These are phyloP conservation scores for Penicillium nordicum DNA, from an alignment of 2,329 filamentous ascomycete species.

Conservation along the genomic window DNA sequence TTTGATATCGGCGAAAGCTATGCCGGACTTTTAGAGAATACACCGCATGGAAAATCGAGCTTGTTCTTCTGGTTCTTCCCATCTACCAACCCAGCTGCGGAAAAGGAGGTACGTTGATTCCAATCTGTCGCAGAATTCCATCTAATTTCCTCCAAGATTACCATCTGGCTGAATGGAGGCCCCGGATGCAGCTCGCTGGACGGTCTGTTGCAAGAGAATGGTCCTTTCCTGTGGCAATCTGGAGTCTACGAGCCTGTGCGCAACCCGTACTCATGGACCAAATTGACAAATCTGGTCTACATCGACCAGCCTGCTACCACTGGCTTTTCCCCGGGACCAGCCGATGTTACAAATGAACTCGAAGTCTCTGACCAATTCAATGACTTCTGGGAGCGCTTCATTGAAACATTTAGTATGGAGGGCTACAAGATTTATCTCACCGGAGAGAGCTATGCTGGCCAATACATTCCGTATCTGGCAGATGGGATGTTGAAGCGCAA, in stretches of 20 bases:
- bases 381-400: slow-evolving; percentile 73
- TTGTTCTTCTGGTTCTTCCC: slow-evolving; percentile 52
- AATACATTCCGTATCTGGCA: slow-evolving; percentile 68
- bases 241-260: slow-evolving; percentile 62
- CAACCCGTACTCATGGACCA: slow-evolving; percentile 70
- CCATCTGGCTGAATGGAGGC: slow-evolving; percentile 50
- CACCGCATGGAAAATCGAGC: slow-evolving; percentile 41
- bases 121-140: background rate
- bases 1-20: slow-evolving; percentile 60
- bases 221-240: slow-evolving; percentile 66
- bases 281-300: slow-evolving; percentile 72
- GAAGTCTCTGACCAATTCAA: slow-evolving; percentile 70
- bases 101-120: slow-evolving; percentile 35
- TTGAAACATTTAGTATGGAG: slow-evolving; percentile 66
- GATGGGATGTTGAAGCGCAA: slow-evolving; percentile 68
- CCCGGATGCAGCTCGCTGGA: slow-evolving; percentile 58
- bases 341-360: slow-evolving; percentile 62
- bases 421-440: slow-evolving; percentile 69
- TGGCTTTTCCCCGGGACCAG: slow-evolving; percentile 65
- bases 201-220: slow-evolving; percentile 71
- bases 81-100: slow-evolving; percentile 40
- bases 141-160: slow-evolving; percentile 23
- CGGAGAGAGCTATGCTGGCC: slow-evolving; percentile 68
- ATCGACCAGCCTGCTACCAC: slow-evolving; percentile 50
- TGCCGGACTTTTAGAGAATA: slow-evolving; percentile 52